phyloP scores from a whole-genome alignment of 2,329 filamentous ascomycete species.

The Colletotrichum melonis region DNA sequence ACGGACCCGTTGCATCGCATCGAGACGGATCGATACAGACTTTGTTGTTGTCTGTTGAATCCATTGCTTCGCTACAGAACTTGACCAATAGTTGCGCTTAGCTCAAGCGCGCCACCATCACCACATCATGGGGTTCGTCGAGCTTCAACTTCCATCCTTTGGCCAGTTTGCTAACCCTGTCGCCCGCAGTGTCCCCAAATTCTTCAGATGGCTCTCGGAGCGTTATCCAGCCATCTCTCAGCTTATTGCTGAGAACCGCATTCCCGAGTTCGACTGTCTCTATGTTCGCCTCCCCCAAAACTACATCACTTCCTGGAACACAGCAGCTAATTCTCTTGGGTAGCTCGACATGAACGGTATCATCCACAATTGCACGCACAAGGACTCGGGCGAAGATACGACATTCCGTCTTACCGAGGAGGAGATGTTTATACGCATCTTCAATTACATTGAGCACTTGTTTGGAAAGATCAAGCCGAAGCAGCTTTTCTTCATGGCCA shows the following conservation, averaged over 20 bases:
- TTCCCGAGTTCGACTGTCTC: constrained; percentile 98
- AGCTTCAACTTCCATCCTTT: neutral
- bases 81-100: constrained; percentile 17
- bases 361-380: constrained; percentile 99
- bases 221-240: constrained; percentile 98
- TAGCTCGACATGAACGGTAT: constrained; percentile 98
- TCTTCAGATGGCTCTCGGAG: constrained; percentile 99
- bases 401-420: constrained; percentile 95
- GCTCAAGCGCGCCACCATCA: constrained; percentile 24
- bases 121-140: constrained; percentile 45
- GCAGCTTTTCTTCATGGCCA: constrained; percentile 99
- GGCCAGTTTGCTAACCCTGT: constrained; percentile 13
- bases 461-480: constrained; percentile 99
- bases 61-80: neutral
- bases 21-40: constrained; percentile 6
- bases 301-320: constrained; percentile 34
- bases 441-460: constrained; percentile 99
- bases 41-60: neutral
- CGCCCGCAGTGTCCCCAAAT: constrained; percentile 76
- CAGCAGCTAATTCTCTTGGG: constrained; percentile 46
- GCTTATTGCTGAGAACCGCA: constrained; percentile 97
- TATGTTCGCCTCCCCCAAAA: constrained; percentile 68
- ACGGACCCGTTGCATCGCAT: neutral
- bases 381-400: constrained; percentile 86
- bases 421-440: constrained; percentile 99